Evolutionary conservation across 1,284 basidiomycete genomes (phyloP), one percentile per base, ranked within the genome.

Genomic region (Tausonia pullulans): DNA sequence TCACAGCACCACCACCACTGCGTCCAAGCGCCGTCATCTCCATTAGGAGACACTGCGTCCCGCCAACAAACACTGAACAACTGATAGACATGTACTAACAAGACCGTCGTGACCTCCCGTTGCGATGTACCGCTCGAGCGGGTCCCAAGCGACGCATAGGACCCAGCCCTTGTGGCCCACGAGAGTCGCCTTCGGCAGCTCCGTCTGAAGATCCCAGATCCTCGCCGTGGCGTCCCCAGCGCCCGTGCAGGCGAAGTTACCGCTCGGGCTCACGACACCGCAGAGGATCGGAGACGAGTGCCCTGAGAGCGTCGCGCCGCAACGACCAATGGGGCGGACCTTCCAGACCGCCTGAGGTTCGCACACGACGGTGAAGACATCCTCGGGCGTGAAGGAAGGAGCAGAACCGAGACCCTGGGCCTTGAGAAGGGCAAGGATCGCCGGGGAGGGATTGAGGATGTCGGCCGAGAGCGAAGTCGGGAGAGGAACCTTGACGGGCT

Each of bases 71-170:
- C 16, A 61, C 43, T 3, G 11, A 57, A 27, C 41, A 48, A 49
- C 4, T 40, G 27, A 27, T 1, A 27, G 27, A 27, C 27, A 27
- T 27, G 58, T 46, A 75, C 82, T 71, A 68, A 90, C 87, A 71
- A 92, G 87, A 48, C 91, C 89, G 75, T 95, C 88, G 73, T 94
- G 85, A 0, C 90, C 90, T 7, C 93, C 96, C 1, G 90, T 95
- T 0, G 93, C 95, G 14, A 98, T 78, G 69, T 87, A 86, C 63
- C 91, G 81, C 73, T 97, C 95, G 77, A 88, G 82, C 0, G 89
- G 86, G 71, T 98, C 94, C 95, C 95, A 98, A 73, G 97, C 96
- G 3, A 94, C 89, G 70, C 92, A 96, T 0, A 98, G 81, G 1
- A 98, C 91, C 94, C 94, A 98, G 0, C 92, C 93, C 68, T 85